Evolutionary conservation across 2,329 filamentous ascomycete genomes (phyloP).

Genomic region (Aspergillus pseudoviridinutans): DNA sequence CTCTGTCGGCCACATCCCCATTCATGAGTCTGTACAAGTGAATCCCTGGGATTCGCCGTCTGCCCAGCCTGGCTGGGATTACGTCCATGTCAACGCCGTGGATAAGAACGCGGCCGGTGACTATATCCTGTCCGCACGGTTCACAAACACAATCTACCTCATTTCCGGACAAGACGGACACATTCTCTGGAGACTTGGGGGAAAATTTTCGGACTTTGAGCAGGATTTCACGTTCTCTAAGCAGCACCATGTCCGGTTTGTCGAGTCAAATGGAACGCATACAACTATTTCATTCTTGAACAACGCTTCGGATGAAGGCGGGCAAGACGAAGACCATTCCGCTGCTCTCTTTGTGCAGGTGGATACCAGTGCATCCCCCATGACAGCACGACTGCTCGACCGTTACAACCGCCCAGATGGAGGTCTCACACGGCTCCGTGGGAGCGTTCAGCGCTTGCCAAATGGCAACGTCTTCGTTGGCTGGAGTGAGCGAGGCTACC

Average conservation of each 20-base stretch:
- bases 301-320: constrained; percentile 32
- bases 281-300: constrained; percentile 32
- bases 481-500: constrained; percentile 36
- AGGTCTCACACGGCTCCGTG: constrained; percentile 31
- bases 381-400: constrained; percentile 27
- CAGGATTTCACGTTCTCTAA: constrained; percentile 34
- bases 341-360: constrained; percentile 30
- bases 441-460: constrained; percentile 31
- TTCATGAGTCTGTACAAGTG: constrained; percentile 30
- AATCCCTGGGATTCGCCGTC: constrained; percentile 12
- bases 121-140: constrained; percentile 38
- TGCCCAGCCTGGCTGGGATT: constrained; percentile 28
- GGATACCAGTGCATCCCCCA: constrained; percentile 21
- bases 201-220: constrained; percentile 26
- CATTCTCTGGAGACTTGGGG: constrained; percentile 40
- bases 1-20: constrained; percentile 27
- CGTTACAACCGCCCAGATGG: constrained; percentile 34
- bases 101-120: constrained; percentile 39
- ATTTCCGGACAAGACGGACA: constrained; percentile 35
- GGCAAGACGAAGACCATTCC: constrained; percentile 24
- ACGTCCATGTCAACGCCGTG: constrained; percentile 39
- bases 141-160: constrained; percentile 37
- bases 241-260: constrained; percentile 36
- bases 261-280: constrained; percentile 27
- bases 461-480: constrained; percentile 36